A percentile compares a stretch with the other conserved stretches of the same genome.
Evolutionary conservation across 2,329 filamentous ascomycete genomes (phyloP).

Genomic region (Bipolaris sorokiniana): DNA sequence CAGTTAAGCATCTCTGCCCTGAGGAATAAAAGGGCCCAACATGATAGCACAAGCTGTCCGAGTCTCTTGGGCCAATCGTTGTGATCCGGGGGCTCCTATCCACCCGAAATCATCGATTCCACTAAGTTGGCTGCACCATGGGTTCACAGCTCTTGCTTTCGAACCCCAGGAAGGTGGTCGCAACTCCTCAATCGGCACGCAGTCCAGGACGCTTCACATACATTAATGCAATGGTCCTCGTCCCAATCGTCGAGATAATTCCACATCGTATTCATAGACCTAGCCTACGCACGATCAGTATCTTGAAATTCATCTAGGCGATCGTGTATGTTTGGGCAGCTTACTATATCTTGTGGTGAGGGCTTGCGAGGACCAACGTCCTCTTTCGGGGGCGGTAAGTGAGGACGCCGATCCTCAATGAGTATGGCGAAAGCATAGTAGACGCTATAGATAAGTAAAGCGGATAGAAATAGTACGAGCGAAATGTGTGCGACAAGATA

Average conservation of each 20-base stretch:
- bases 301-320: not conserved
- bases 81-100: too few relatives aligned
- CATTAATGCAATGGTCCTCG: conserved; percentile 21
- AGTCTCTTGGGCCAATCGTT: too few relatives aligned
- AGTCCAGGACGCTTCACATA: conserved; percentile 25
- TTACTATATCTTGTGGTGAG: conserved; percentile 17
- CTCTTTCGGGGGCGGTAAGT: not conserved
- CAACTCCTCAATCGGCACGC: conserved; percentile 22
- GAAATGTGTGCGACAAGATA: conserved; percentile 9
- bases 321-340: not conserved
- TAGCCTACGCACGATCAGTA: conserved; percentile 13
- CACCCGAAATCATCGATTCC: not conserved
- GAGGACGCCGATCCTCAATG: conserved; percentile 1
- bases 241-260: conserved; percentile 24
- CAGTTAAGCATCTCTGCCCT: too few relatives aligned
- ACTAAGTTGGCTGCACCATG: not conserved
- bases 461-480: conserved; percentile 6
- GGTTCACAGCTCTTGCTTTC: conserved; percentile 18
- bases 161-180: conserved; percentile 15
- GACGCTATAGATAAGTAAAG: conserved; percentile 11
- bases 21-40: too few relatives aligned
- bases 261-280: conserved; percentile 26
- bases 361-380: conserved; percentile 6
- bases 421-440: conserved; percentile 14
- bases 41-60: too few relatives aligned